Evolutionary conservation across 345 rosid species (phyloP).

Genomic region (Ceriops tagal): DNA sequence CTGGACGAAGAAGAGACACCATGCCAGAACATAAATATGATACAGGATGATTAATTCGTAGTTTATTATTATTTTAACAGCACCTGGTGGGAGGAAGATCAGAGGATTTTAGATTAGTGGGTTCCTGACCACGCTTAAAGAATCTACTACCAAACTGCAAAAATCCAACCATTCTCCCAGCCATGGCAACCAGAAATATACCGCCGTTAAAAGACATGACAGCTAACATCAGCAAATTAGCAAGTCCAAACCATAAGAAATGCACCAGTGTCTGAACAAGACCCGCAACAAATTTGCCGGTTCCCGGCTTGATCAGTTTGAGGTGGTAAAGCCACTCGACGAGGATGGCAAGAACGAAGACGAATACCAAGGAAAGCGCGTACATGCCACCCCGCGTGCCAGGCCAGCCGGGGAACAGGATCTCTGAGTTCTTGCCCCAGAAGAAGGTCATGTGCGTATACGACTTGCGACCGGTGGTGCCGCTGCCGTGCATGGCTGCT

Average conservation of each 20-base stretch:
- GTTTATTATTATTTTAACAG: neutral
- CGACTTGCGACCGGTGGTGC: neutral
- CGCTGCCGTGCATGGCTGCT: too few species aligned
- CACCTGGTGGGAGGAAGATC: constrained; percentile 30
- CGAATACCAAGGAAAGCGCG: constrained; percentile 23
- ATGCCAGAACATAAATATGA: too few species aligned
- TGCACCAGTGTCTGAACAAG: constrained; percentile 26
- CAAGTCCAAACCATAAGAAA: constrained; percentile 15
- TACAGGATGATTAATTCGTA: too few species aligned
- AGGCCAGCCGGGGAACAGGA: constrained; percentile 36
- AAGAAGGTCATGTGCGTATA: constrained; percentile 20
- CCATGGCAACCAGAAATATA: constrained; percentile 26
- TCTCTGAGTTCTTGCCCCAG: constrained; percentile 25
- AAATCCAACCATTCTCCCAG: constrained; percentile 29
- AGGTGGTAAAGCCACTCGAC: constrained; percentile 41
- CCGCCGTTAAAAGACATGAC: constrained; percentile 36
- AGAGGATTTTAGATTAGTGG: constrained; percentile 11
- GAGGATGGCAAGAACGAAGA: constrained; percentile 29
- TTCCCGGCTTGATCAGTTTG: constrained; percentile 15
- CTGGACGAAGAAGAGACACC: too few species aligned
- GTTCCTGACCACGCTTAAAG: constrained; percentile 18
- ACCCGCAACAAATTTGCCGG: neutral
- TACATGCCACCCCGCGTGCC: constrained; percentile 17
- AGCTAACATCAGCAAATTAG: constrained; percentile 34
- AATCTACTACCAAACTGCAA: constrained; percentile 25